Evolutionary conservation across 73 alveolate genomes (phyloP), one percentile per base, ranked within the genome.

Genomic region (Paramecium tetraurelia): DNA sequence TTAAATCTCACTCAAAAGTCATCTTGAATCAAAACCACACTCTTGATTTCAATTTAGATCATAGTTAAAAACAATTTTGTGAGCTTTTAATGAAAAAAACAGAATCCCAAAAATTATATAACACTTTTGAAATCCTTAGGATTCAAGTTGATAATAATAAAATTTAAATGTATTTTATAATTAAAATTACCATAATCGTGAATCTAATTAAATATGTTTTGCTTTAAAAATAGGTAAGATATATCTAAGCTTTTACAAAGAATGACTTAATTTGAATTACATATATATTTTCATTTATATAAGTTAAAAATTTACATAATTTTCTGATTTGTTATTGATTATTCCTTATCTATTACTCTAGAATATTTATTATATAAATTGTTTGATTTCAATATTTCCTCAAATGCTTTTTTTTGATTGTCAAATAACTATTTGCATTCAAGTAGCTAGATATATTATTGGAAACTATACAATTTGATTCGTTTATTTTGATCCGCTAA

Each of bases 351-450:
- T 75, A 75, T 18, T 33, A 75, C 36, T 75, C 40, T 75, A 40
- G 40, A 29, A 75, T 75, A 75, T 75, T 75, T 75, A 75, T 36
- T 75, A 75, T 75, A 75, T 36, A 75, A 75, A 75, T 36, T 16
- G 31, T 75, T 75, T 75, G 38, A 75, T 75, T 40, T 14, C 40
- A 75, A 24, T 33, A 75, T 75, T 0, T 75, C 59, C n/a, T 75
- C 87, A 75, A 75, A 75, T 12, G 48, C 36, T 40, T 75, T 75
- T 36, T 75, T 75, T 40, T 75, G 48, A 18, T 75, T 75, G 18
- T 75, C 57, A 75, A 75, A 75, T 75, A 75, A 36, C 33, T 75
- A 36, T 75, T 75, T 33, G n/a, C 87, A 75, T 40, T 75, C 69
- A 68, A 68, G n/a, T 8, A 31, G 12, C 46, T 31, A 12, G 27